Evolutionary conservation across 1,284 basidiomycete genomes (phyloP).

Genomic region (Athelia sp.): DNA sequence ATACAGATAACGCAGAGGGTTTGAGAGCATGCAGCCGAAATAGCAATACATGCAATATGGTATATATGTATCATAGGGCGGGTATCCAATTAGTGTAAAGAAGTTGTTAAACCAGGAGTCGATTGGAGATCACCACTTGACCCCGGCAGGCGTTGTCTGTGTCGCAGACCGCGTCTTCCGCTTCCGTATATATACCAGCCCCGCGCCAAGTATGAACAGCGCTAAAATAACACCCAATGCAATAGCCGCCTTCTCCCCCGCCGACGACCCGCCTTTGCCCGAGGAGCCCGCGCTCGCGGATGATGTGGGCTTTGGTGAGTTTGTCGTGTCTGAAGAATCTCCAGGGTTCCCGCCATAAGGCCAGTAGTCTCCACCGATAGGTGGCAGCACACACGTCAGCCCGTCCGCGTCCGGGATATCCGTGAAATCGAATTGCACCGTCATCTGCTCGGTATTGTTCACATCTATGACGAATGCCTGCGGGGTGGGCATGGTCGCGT

Average conservation of each 20-base stretch:
- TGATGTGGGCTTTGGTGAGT: constrained; percentile 12
- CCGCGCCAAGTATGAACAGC: constrained; percentile 25
- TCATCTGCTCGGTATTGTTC: constrained; percentile 34
- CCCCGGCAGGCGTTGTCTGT: no score
- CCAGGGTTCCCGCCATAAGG: constrained; percentile 56
- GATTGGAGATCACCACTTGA: no score
- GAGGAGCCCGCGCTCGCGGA: constrained; percentile 13
- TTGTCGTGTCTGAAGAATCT: constrained; percentile 12
- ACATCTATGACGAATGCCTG: constrained; percentile 55
- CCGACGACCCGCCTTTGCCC: constrained; percentile 20
- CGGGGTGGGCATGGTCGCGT: constrained; percentile 45
- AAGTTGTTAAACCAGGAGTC: no score
- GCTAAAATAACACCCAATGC: constrained; percentile 49
- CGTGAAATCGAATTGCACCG: constrained; percentile 49
- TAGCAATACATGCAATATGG: no score
- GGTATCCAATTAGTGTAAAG: no score
- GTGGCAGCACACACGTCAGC: constrained; percentile 63
- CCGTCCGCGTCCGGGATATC: constrained; percentile 46
- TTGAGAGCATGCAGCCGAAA: no score
- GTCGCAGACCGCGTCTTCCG: no score
- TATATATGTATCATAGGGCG: no score
- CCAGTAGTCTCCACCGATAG: constrained; percentile 67
- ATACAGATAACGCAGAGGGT: no score
- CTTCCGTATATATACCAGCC: no score
- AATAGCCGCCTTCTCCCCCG: constrained; percentile 42